Base-by-base conservation (phyloP, 305 asterid species). In the Caryopteris hybrid region DNA sequence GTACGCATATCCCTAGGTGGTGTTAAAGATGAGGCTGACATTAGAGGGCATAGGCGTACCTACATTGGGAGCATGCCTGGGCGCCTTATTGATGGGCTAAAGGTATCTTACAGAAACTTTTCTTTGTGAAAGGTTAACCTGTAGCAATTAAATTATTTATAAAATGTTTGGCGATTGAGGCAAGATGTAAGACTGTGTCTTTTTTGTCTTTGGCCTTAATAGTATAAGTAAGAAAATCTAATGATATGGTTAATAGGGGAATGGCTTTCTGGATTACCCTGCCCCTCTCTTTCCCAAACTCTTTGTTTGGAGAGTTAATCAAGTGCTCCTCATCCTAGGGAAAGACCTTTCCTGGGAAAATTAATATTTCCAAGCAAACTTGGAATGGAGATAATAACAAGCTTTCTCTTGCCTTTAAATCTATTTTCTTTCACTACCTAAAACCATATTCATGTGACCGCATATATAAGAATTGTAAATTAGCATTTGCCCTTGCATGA, bases 31-130 rank as follows among this genome's bases (percentile, higher is more conserved):
- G 99, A 95, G 82, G 99, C 99, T 54, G 98, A 95, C 73, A 89
- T 95, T 71, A 84, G 99, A 79, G 99, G 99, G 81, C 99, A 89
- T 66, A 86, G 99, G 73, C 91, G 99, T 74, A 89, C 98, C 46
- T 95, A 95, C 67, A 89, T 91, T 70, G 98, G 99, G 75, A 95
- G 99, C 82, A 95, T 95, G 99, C 99, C 97, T 59, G 99, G 99
- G 51, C 98, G 97, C 68, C 97, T 95, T 78, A 82, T 95, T 85
- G 99, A 95, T 81, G 99, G 99, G 67, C 60, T 95, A 71, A 95
- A 95, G 98, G 98, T 95, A 61, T 74, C 63, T 21, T 68, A 41
- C 67, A 41, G 34, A 43, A 68, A 52, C 41, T 63, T 54, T 21
- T 31, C 65, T 57, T 71, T 47, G 17, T 54, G 43, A 56, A 61